phyloP scores from a whole-genome alignment of 2,329 filamentous ascomycete genomes.

The Calonectria multiphialidica region DNA sequence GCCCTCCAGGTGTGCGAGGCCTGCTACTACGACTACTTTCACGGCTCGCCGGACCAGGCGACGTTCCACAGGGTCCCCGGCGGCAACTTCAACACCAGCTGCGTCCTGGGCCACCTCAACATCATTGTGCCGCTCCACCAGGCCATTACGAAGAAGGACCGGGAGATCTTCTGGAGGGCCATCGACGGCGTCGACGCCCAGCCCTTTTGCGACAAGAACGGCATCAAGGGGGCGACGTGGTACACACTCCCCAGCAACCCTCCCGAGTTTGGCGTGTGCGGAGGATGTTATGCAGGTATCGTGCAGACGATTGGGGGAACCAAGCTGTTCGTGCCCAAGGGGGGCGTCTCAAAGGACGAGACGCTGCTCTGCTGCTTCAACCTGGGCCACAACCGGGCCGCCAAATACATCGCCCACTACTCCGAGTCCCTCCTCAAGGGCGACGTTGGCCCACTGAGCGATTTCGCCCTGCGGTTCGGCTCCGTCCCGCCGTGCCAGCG shows the following conservation, averaged over 20 bases:
- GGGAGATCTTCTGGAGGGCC: slow-evolving; percentile 49
- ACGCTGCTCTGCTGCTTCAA: slow-evolving; percentile 51
- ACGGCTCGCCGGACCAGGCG: slow-evolving; percentile 44
- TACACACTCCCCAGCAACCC: slow-evolving; percentile 50
- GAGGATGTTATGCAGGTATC: slow-evolving; percentile 49
- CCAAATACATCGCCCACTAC: slow-evolving; percentile 36
- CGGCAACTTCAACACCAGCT: slow-evolving; percentile 38
- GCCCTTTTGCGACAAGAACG: slow-evolving; percentile 46
- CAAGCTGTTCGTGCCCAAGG: slow-evolving; percentile 45
- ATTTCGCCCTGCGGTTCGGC: slow-evolving; percentile 46
- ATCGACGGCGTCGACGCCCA: slow-evolving; percentile 42
- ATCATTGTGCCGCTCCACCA: slow-evolving; percentile 46
- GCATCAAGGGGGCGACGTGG: slow-evolving; percentile 47
- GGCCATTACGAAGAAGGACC: slow-evolving; percentile 46
- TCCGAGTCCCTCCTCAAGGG: slow-evolving; percentile 45
- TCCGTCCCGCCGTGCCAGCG: slow-evolving; percentile 44
- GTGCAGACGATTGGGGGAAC: slow-evolving; percentile 46
- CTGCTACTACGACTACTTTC: slow-evolving; percentile 53
- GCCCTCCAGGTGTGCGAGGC: slow-evolving; percentile 49
- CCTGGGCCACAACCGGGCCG: slow-evolving; percentile 43
- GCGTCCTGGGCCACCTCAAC: slow-evolving; percentile 47
- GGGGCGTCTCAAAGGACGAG: slow-evolving; percentile 22
- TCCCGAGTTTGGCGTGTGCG: slow-evolving; percentile 50
- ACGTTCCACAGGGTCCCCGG: slow-evolving; percentile 36
- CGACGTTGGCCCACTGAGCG: slow-evolving; percentile 39